Percentiles rank a stretch among this genome's conserved stretches.
Conservation (phyloP, 208 protist genomes). For the Leishmania arabica region DNA sequence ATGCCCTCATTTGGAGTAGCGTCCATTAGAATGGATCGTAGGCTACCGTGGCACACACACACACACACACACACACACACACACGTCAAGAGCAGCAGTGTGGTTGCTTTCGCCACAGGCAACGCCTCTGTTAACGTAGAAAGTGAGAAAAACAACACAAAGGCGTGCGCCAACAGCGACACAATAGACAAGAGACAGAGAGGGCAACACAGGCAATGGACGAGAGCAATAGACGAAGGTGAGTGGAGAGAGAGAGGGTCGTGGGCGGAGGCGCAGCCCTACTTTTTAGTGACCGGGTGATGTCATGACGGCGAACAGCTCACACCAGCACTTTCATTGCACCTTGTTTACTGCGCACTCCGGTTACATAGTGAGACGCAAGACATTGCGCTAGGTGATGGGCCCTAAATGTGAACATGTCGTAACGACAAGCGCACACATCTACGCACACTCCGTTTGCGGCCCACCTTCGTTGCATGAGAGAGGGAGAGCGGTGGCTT, state of each 20-base stretch:
- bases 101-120: background rate
- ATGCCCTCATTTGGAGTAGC: background rate
- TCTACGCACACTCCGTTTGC: background rate
- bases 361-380: background rate
- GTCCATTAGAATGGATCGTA: background rate
- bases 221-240: background rate
- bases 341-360: background rate
- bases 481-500: background rate
- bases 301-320: background rate
- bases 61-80: background rate
- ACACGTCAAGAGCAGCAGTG: background rate
- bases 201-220: background rate
- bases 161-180: background rate
- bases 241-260: background rate
- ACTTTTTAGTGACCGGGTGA: background rate
- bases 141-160: background rate
- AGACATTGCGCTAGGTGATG: background rate
- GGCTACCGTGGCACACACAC: background rate
- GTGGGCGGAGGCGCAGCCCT: background rate
- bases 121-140: background rate
- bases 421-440: background rate
- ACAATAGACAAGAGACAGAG: background rate
- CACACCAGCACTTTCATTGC: background rate
- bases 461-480: background rate
- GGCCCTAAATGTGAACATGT: background rate